Base-by-base conservation (phyloP, 345 rosid genomes). In the Bruguiera sexangula region DNA sequence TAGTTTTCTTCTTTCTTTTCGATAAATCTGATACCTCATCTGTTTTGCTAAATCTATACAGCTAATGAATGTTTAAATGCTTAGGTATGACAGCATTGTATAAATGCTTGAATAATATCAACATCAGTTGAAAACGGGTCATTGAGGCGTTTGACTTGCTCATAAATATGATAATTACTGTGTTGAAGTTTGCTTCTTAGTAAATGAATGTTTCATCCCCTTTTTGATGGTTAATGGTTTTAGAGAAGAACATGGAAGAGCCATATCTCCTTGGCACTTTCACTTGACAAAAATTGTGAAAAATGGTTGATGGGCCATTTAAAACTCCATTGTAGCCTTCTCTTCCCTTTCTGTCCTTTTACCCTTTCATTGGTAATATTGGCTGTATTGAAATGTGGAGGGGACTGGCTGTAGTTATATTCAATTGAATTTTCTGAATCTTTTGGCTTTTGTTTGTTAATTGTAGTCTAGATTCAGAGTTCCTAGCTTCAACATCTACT, bases 381-480 rank as follows among this genome's bases (percentile, higher is more conserved):
- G 29, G 16, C 6, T 55, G 30, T 21, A 55, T 22, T 21, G 29
- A 54, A 8, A 21, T 22, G 6, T 0, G 27, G 15, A 54, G 59
- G 59, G 6, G 59, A 22, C 29, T 13, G 26, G 26, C 26, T n/a
- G 22, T 55, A 9, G 22, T 55, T 22, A 13, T 22, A 5, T 26
- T 55, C 24, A 55, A 55, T 26, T 22, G 59, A 31, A 18, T 30
- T 67, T 69, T 26, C 27, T 43, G 18, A 43, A 43, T 46, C 6
- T 39, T 63, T 66, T 66, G 48, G 39, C 43, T 53, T 34, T 50
- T 65, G 31, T 67, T 69, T 73, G 29, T 61, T 53, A 79, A 39
- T 70, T 71, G 65, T 78, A 91, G 96, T 85, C 85, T 91, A 62
- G 97, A 95, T 78, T 91, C 97, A 36, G 98, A 89, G 85, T 91